Conservation (phyloP, 2,329 filamentous ascomycete genomes). For the Proliferodiscus dingleyae region DNA sequence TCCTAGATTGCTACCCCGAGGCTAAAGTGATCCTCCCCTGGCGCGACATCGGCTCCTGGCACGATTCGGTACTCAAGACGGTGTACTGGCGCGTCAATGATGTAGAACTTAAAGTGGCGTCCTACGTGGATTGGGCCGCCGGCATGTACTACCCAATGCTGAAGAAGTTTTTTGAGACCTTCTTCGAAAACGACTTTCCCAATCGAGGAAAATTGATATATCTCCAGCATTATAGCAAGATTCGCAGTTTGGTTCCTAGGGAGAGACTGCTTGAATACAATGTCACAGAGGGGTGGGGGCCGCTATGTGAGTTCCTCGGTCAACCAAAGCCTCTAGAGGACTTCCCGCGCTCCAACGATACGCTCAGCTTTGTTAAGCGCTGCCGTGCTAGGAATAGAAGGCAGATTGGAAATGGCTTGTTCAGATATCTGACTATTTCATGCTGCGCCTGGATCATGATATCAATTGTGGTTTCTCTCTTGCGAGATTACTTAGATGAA, state of each 20-base stretch:
- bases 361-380: constrained; percentile 42
- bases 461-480: no score
- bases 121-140: constrained; percentile 58
- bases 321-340: not conserved
- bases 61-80: constrained; percentile 58
- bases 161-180: constrained; percentile 62
- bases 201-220: constrained; percentile 60
- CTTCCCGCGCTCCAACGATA: constrained; percentile 45
- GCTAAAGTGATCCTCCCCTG: constrained; percentile 67
- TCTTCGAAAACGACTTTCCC: constrained; percentile 64
- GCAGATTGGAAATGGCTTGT: constrained; percentile 42
- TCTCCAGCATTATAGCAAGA: constrained; percentile 42
- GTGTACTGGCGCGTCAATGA: constrained; percentile 64
- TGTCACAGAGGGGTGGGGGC: not conserved
- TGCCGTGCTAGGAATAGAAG: constrained; percentile 41
- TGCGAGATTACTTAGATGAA: no score
- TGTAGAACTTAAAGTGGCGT: constrained; percentile 51
- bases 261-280: not conserved
- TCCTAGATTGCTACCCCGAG: constrained; percentile 68
- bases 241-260: not conserved
- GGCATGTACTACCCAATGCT: constrained; percentile 67
- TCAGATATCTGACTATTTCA: no score
- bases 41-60: constrained; percentile 55
- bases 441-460: no score
- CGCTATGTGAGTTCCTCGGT: not conserved